These are phyloP conservation scores for Naematelia encephala DNA, from an alignment of 768 basidiomycete genomes.

Conservation along the genomic window DNA sequence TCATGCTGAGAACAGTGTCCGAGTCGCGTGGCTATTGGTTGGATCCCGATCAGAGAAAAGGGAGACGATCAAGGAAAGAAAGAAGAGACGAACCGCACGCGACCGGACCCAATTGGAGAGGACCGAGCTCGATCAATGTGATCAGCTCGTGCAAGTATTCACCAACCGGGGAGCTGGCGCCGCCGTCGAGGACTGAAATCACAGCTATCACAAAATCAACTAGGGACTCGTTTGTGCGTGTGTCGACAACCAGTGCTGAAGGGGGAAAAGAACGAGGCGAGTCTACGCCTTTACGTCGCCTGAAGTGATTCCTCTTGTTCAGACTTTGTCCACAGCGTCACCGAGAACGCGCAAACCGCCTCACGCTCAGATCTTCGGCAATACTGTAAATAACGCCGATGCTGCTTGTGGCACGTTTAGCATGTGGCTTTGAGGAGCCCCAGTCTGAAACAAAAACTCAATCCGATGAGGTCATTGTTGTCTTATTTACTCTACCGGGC, in stretches of 20 bases:
- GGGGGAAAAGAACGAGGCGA: background rate
- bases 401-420: background rate
- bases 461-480: background rate
- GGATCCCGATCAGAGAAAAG: background rate
- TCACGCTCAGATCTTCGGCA: background rate
- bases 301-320: no score
- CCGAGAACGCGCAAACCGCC: background rate
- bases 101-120: background rate
- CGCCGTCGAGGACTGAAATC: no score
- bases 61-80: background rate
- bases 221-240: no score
- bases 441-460: background rate
- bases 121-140: background rate
- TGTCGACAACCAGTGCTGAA: no score
- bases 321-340: background rate
- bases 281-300: background rate
- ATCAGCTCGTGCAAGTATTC: no score
- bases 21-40: background rate
- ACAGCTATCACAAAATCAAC: no score
- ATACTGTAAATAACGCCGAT: background rate
- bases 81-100: background rate
- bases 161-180: no score
- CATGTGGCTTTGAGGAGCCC: background rate
- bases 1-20: constrained; percentile 8
- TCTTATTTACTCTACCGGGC: background rate